Base-by-base conservation (phyloP, 192 early-diverging fungal genomes). In the Coemansia sp. region DNA sequence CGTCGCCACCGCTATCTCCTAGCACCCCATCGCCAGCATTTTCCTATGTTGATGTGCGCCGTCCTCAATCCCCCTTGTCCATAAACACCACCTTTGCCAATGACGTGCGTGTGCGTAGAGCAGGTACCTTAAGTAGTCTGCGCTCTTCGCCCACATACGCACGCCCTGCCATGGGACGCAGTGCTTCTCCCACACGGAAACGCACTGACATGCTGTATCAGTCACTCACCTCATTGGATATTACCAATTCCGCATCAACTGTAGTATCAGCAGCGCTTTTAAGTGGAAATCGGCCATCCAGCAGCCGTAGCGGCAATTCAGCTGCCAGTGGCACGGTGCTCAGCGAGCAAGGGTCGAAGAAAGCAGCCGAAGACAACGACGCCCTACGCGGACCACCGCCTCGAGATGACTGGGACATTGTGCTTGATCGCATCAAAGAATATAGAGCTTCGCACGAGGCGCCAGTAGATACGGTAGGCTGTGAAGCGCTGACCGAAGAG, bases 381-480 rank as follows among this genome's bases (percentile, higher is more conserved):
- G 72, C 62, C 39, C 65, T 74, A 11, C 60, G 72, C 5, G 72
- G 72, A 1, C 56, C 72, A 7, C 60, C 61, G 23, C 72, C 72
- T 5, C 72, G 72, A 38, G 72, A 74, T 40, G 72, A 86, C 39
- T 93, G 91, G 91, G 67, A 83, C 26, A 58, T 79, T 33, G 83
- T 85, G 0, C 79, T 83, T 65, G 81, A 84, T 36, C 61, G 65
- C 14, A 82, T 95, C 33, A 78, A 86, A 46, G 81, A 84, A 19
- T 94, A 82, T 65, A 75, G 94, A 16, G 64, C 81, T 14, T 59
- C 60, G 5, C 71, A 83, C 53, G 40, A 68, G 19, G 94, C 94
- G 0, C 89, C 90, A 3, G 94, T 96, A 7, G 94, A 96, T 69
- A 89, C 88, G 1, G 88, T 93, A 65, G 94, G 94, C 1, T 96